phyloP scores from a whole-genome alignment of 2,329 filamentous ascomycete genomes.

The Pestalotiopsis sp. region DNA sequence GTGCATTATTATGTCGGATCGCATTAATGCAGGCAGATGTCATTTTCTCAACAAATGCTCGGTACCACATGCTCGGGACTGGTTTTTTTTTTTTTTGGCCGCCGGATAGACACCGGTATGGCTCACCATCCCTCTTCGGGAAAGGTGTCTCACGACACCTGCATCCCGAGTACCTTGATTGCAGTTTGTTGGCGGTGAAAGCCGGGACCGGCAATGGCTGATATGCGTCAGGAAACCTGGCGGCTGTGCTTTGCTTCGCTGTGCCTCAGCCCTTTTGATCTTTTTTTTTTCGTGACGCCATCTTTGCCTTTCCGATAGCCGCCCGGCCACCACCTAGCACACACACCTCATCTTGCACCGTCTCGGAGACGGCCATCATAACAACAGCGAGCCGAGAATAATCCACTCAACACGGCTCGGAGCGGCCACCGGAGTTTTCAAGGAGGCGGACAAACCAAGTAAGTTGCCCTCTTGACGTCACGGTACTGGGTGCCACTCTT shows the following conservation, averaged over 20 bases:
- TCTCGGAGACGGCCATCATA: background rate
- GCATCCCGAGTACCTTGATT: background rate
- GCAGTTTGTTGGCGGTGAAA: background rate
- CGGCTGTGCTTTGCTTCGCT: background rate
- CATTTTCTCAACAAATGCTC: background rate
- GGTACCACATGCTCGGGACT: background rate
- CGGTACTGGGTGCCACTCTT: background rate
- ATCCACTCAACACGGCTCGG: background rate
- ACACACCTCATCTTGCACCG: background rate
- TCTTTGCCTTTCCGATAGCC: conserved; percentile 8
- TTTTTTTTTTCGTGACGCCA: background rate
- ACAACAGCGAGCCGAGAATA: background rate
- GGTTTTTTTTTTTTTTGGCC: background rate
- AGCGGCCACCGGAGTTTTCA: background rate
- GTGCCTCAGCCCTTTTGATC: too few species aligned
- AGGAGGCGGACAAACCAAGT: background rate
- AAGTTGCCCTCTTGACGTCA: background rate
- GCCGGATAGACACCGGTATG: background rate
- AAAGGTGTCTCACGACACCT: conserved; percentile 1
- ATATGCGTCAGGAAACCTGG: background rate
- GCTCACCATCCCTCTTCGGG: background rate
- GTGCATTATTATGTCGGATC: background rate
- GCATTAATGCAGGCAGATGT: background rate
- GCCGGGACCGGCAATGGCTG: conserved; percentile 1
- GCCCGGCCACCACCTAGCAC: conserved; percentile 3